Conservation (phyloP, 1,139 yeast genomes). For the Taphrina flavorubra region DNA sequence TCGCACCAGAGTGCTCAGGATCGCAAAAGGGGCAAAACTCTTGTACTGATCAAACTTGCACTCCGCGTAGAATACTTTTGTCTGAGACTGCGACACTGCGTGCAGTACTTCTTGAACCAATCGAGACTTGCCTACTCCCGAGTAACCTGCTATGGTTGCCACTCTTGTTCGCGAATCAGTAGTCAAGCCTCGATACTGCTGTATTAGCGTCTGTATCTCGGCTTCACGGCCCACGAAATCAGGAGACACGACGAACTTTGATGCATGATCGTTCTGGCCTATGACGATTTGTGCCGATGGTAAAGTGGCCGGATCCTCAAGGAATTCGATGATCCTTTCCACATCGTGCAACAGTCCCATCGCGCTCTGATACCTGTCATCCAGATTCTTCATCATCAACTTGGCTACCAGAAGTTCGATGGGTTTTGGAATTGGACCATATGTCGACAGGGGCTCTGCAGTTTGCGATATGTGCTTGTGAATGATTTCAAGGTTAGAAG, state of each 20-base stretch:
- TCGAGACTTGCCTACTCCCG: slow-evolving; percentile 40
- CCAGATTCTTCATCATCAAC: slow-evolving; percentile 34
- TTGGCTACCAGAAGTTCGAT: slow-evolving; percentile 25
- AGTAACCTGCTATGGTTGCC: slow-evolving; percentile 35
- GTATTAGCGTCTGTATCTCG: slow-evolving; percentile 19
- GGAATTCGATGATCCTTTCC: slow-evolving; percentile 26
- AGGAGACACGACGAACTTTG: slow-evolving; percentile 24
- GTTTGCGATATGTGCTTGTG: slow-evolving; percentile 33
- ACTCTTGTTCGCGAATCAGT: slow-evolving; percentile 22
- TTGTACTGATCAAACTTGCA: slow-evolving; percentile 40
- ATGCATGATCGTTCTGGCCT: slow-evolving; percentile 36
- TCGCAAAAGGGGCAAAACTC: slow-evolving; percentile 36
- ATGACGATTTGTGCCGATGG: neutral
- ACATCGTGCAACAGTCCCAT: slow-evolving; percentile 29
- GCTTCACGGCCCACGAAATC: slow-evolving; percentile 32
- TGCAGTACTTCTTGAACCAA: slow-evolving; percentile 26
- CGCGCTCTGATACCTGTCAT: slow-evolving; percentile 36
- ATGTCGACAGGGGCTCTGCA: slow-evolving; percentile 9
- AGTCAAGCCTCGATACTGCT: slow-evolving; percentile 10
- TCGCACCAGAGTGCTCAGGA: slow-evolving; percentile 13
- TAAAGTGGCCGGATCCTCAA: slow-evolving; percentile 1
- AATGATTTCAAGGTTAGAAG: slow-evolving; percentile 27
- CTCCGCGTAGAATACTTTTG: slow-evolving; percentile 22
- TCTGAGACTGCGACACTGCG: slow-evolving; percentile 10
- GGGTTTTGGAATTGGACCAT: slow-evolving; percentile 6